Conservation (phyloP, 2,329 filamentous ascomycete genomes). For the Nemania sp. region DNA sequence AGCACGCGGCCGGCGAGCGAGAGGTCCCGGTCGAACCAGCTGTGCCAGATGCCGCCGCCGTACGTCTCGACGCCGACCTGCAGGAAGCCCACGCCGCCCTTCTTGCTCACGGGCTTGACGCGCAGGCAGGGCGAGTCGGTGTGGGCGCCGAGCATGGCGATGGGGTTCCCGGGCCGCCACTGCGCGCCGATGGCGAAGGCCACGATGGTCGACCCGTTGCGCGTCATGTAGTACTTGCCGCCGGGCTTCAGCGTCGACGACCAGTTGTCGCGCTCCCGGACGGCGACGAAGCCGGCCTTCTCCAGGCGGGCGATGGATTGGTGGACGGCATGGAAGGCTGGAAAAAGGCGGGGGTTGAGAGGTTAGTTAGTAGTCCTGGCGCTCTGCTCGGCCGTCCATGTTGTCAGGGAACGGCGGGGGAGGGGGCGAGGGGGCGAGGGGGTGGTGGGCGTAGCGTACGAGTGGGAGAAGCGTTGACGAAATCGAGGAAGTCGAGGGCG, state of each 20-base stretch:
- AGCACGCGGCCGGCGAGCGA: slow-evolving; percentile 88
- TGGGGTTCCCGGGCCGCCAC: slow-evolving; percentile 90
- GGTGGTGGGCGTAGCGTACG: slow-evolving; percentile 56
- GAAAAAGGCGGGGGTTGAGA: not conserved
- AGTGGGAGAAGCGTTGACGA: slow-evolving; percentile 92
- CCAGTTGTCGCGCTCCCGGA: slow-evolving; percentile 93
- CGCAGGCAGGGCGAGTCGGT: slow-evolving; percentile 93
- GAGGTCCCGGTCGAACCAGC: slow-evolving; percentile 96
- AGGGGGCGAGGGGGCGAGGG: not conserved
- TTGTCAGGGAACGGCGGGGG: slow-evolving; percentile 11
- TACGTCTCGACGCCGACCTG: slow-evolving; percentile 97
- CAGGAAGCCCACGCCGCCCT: slow-evolving; percentile 81
- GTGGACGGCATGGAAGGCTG: slow-evolving; percentile 92
- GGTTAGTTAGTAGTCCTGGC: slow-evolving; percentile 27
- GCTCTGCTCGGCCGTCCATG: slow-evolving; percentile 19
- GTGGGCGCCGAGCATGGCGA: slow-evolving; percentile 93
- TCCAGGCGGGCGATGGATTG: slow-evolving; percentile 76
- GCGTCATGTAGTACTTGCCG: slow-evolving; percentile 94
- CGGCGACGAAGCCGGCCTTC: slow-evolving; percentile 82
- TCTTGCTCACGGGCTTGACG: slow-evolving; percentile 93
- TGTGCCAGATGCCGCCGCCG: slow-evolving; percentile 96
- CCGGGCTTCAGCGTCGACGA: slow-evolving; percentile 76
- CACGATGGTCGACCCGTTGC: slow-evolving; percentile 89
- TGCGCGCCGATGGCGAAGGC: slow-evolving; percentile 89
- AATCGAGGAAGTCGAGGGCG: slow-evolving; percentile 85